Percentiles rank a stretch among this genome's conserved stretches.
Evolutionary conservation across 2,329 filamentous ascomycete species (phyloP).

Genomic region (Scedosporium dehoogii): DNA sequence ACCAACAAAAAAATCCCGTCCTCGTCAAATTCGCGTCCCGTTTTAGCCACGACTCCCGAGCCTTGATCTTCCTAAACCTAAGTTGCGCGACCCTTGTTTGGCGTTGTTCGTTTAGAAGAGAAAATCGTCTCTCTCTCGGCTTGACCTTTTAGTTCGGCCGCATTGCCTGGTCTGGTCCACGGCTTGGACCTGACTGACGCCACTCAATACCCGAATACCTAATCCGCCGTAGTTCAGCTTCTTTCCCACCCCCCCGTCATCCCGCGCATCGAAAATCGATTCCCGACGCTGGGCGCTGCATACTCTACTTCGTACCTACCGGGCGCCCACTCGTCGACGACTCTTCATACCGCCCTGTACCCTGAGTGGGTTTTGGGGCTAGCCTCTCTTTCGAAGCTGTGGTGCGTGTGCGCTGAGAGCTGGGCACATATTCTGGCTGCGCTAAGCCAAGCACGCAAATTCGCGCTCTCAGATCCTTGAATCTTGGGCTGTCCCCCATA

Average conservation of each 20-base stretch:
- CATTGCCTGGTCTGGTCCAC: background rate
- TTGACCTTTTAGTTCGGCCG: slow-evolving; percentile 1
- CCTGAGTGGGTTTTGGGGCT: background rate
- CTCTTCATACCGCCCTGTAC: background rate
- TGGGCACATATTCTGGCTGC: background rate
- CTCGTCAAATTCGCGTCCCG: background rate
- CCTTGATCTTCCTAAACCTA: background rate
- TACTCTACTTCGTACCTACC: no score
- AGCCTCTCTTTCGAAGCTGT: background rate
- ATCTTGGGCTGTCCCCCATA: background rate
- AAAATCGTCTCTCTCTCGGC: background rate
- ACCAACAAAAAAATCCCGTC: slow-evolving; percentile 1
- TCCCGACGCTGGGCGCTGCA: background rate
- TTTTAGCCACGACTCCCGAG: background rate
- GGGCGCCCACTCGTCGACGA: background rate
- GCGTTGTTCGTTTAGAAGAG: background rate
- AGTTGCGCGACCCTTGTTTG: background rate
- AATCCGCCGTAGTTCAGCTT: background rate
- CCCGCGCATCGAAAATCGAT: background rate
- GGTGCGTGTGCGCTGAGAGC: background rate
- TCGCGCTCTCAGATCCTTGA: background rate
- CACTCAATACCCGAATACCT: background rate
- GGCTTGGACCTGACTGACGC: background rate
- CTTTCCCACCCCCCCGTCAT: background rate
- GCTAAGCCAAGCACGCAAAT: background rate